Evolutionary conservation across 352 stramenopile genomes (phyloP), one percentile per base, ranked within the genome.

Genomic region (Phytopythium kandeliae): DNA sequence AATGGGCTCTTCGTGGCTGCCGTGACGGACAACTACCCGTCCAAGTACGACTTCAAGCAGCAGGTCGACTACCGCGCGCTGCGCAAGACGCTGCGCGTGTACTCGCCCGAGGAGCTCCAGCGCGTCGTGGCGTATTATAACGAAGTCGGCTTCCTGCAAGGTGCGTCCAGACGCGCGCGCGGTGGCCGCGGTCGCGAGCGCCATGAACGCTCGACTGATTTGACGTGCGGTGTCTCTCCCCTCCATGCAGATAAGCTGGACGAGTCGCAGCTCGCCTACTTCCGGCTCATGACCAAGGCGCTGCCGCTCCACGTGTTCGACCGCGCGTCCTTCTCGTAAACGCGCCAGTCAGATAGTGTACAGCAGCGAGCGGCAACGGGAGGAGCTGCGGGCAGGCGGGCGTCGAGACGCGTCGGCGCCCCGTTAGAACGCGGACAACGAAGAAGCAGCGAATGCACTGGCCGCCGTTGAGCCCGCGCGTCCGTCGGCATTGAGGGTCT

Each of bases 261-360:
- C 25, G 75, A 83, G 22, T 74, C 72, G 60, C 57, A 90, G 65
- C 46, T 89, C 43, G 81, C 81, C 35, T 89, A 89, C 67, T 92
- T 92, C 55, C 77, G 79, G 46, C 71, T 92, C 48, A 92, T 92
- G 81, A 92, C 81, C 62, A 92, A 92, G 68, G 67, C 74, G 44
- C 70, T 89, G 51, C 81, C 78, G 48, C 71, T 89, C 15, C 70
- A 78, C 63, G 81, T 92, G 35, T 89, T 86, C 49, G 81, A 92
- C 62, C 81, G 81, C 60, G 81, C 81, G 60, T 90, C 81, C 54
- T 89, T 90, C 61, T 84, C 74, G 63, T 92, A 92, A 55, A 31
- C 19, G 44, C 44, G 26, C 24, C 26, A 25, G 26, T 10, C 26
- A 51, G 26, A 41, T 51, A 51, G 45, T 41, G 4, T 30, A 51